Base-by-base conservation (phyloP, 2,329 filamentous ascomycete species). In the Capronia americana region DNA sequence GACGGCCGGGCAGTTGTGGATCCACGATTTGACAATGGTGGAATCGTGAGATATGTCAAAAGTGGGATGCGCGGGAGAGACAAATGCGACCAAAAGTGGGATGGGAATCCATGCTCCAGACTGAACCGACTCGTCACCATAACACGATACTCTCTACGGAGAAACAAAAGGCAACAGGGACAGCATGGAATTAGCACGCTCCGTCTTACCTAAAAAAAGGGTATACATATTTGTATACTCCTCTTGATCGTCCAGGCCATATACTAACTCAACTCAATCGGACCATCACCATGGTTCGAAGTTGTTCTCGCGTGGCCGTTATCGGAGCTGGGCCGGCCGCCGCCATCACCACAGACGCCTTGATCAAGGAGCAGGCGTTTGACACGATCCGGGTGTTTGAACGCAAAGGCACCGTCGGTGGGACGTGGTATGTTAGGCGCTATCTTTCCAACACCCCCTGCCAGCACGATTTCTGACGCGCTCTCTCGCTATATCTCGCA, bases 251-350 rank as follows among this genome's bases (percentile, higher is more conserved):
- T 26, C 50, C 50, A 10, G 11, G 50, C 50, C 50, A 17, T 53
- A 8, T 53, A 14, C 28, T 23, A 24, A 7, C 50, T 53, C 50
- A 24, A 7, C 50, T 53, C 23, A 53, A 53, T 14, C 17, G 50
- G 23, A 12, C 20, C 50, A n/a, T 54, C 34, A 55, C 24, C 50
- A 63, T 63, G 61, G 34, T 57, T 24, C 51, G 28, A 38, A 63
- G 46, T 24, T 57, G 51, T 30, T 63, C 51, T 11, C 62, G 81
- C 14, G 82, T 89, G 12, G 87, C 87, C 20, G 81, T 89, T 5
- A 86, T 89, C 70, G 87, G 87, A 6, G 81, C 86, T 2, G 87
- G 87, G 5, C 87, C 87, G 6, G 81, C 85, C 2, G 87, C 87
- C 2, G 84, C 85, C 12, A 88, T 88, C 63, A 77, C 86, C 0